Evolutionary conservation across 495 filamentous ascomycete species (phyloP).

Genomic region (Penicillium cataractarum): DNA sequence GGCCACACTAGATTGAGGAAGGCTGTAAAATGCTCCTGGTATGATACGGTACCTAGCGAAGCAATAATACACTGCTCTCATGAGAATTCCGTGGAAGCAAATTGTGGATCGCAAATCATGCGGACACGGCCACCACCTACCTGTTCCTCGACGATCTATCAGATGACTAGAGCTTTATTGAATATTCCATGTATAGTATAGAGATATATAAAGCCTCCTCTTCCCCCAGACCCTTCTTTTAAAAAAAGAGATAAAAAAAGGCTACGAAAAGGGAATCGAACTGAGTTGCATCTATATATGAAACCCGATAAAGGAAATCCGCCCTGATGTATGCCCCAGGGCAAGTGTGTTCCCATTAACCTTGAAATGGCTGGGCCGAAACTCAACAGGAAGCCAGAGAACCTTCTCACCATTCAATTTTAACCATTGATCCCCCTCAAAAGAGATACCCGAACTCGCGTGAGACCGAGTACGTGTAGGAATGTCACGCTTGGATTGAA

Average conservation of each 20-base stretch:
- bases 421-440: not conserved
- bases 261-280: not conserved
- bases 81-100: no score
- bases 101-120: no score
- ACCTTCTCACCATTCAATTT: not conserved
- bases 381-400: not conserved
- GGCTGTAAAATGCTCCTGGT: not conserved
- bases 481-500: no score
- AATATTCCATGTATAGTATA: not conserved
- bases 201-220: not conserved
- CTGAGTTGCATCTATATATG: not conserved
- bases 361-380: not conserved
- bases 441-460: no score
- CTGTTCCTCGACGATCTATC: not conserved
- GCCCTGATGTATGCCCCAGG: not conserved
- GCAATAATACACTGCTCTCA: no score
- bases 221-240: not conserved
- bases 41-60: no score
- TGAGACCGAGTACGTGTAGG: no score
- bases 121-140: not conserved
- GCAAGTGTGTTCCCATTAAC: not conserved
- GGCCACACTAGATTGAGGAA: not conserved
- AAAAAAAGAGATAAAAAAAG: not conserved
- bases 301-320: conserved; percentile 2
- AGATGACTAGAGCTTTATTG: not conserved